phyloP scores from a whole-genome alignment of 148 eudicot species.

The Dianthus caryophyllus region DNA sequence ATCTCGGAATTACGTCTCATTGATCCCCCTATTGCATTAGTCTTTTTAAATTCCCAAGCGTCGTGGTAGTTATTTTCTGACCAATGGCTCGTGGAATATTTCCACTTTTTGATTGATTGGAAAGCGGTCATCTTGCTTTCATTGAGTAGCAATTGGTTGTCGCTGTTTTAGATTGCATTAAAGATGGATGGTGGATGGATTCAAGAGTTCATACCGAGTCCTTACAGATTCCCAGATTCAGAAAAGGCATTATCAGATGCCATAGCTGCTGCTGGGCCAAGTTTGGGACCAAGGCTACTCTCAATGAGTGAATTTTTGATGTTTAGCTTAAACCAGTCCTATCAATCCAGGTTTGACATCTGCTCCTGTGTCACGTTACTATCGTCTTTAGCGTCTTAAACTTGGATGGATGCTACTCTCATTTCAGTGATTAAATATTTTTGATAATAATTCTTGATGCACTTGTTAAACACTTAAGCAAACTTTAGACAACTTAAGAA shows the following conservation, averaged over 20 bases:
- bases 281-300: slow-evolving; percentile 71
- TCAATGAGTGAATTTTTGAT: slow-evolving; percentile 97
- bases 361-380: slow-evolving; percentile 1
- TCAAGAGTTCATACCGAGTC: slow-evolving; percentile 53
- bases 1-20: not conserved
- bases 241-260: slow-evolving; percentile 70
- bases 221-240: slow-evolving; percentile 77
- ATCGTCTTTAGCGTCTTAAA: slow-evolving; percentile 4
- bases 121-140: not conserved
- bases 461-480: too few relatives aligned
- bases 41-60: not conserved
- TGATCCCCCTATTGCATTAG: not conserved
- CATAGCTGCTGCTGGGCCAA: slow-evolving; percentile 81
- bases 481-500: too few relatives aligned
- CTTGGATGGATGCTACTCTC: slow-evolving; percentile 3
- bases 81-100: not conserved
- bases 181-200: slow-evolving; percentile 88
- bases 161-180: slow-evolving; percentile 51
- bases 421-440: too few relatives aligned
- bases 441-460: too few relatives aligned
- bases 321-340: slow-evolving; percentile 89
- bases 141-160: not conserved
- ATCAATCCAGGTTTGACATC: slow-evolving; percentile 72
- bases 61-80: not conserved
- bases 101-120: not conserved